Evolutionary conservation across 495 filamentous ascomycete genomes (phyloP).

Genomic region (Lophium mytilinum): DNA sequence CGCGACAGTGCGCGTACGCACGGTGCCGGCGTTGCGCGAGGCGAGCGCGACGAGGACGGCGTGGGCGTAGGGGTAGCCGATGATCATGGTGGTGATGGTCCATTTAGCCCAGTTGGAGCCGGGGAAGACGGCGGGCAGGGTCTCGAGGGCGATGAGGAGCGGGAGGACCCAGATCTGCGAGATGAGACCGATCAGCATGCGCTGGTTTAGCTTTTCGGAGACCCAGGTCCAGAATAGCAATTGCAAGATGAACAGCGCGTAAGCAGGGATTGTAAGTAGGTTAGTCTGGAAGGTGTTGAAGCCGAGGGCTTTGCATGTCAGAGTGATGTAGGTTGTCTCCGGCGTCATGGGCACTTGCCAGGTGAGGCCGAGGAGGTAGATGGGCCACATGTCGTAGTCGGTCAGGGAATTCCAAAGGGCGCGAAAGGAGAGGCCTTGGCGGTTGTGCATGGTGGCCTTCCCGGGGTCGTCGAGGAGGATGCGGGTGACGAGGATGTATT

Average conservation of each 20-base stretch:
- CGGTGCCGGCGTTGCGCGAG: constrained; percentile 9
- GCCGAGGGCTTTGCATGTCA: constrained; percentile 48
- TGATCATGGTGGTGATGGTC: constrained; percentile 47
- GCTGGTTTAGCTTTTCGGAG: background rate
- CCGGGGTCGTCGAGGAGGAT: constrained; percentile 61
- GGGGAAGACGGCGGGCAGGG: constrained; percentile 34
- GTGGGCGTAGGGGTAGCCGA: constrained; percentile 43
- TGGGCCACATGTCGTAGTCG: constrained; percentile 63
- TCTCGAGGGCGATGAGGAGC: constrained; percentile 45
- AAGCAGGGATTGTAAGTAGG: constrained; percentile 54
- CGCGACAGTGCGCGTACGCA: constrained; percentile 10
- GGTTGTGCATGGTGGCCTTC: constrained; percentile 52
- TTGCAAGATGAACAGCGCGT: background rate
- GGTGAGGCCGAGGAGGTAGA: constrained; percentile 54
- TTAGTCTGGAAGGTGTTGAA: constrained; percentile 62
- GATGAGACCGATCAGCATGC: background rate
- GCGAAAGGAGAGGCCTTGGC: constrained; percentile 47
- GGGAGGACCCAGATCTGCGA: constrained; percentile 28
- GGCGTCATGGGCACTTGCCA: constrained; percentile 48
- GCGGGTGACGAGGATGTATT: constrained; percentile 60
- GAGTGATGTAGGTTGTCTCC: constrained; percentile 49
- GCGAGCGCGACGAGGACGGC: background rate
- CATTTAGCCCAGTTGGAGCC: constrained; percentile 48
- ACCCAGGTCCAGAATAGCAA: constrained; percentile 1
- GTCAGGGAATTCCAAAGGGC: constrained; percentile 48